Conservation (phyloP, 1,284 basidiomycete species). For the Volvariella surrecta region DNA sequence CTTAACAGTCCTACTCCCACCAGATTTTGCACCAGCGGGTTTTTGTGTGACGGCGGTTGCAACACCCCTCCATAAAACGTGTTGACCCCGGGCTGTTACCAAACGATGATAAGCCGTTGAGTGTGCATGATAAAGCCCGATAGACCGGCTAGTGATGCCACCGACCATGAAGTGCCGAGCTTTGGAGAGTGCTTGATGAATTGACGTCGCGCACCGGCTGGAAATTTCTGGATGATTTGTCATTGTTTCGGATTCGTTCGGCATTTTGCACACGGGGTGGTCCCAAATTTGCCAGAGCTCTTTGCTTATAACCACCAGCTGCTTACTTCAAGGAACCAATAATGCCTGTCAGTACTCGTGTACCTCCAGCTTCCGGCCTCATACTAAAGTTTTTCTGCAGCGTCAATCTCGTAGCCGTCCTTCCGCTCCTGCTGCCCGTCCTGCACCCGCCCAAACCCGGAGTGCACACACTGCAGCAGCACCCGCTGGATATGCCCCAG, state of each 20-base stretch:
- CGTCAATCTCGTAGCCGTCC: constrained; percentile 51
- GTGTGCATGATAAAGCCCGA: too few species aligned
- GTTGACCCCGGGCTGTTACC: not conserved
- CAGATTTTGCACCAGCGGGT: constrained; percentile 3
- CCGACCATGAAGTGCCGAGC: too few species aligned
- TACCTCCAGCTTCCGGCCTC: not conserved
- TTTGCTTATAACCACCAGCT: constrained; percentile 6
- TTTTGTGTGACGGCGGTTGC: constrained; percentile 5
- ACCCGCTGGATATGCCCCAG: constrained; percentile 37
- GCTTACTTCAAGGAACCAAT: constrained; percentile 11
- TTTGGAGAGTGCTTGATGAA: too few species aligned
- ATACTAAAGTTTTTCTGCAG: constrained; percentile 20
- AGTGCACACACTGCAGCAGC: constrained; percentile 50
- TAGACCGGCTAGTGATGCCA: too few species aligned
- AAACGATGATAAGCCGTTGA: not conserved
- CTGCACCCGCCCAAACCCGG: constrained; percentile 49
- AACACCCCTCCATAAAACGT: constrained; percentile 7
- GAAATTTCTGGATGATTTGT: constrained; percentile 3
- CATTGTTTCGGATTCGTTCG: constrained; percentile 3
- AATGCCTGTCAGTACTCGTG: constrained; percentile 53
- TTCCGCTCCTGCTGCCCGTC: constrained; percentile 35
- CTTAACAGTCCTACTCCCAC: not conserved
- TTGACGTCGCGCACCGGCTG: not conserved
- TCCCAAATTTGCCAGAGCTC: constrained; percentile 2
- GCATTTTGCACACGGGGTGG: constrained; percentile 2